phyloP scores from a whole-genome alignment of 257 asterid species.

The Anisodus acutangulus region DNA sequence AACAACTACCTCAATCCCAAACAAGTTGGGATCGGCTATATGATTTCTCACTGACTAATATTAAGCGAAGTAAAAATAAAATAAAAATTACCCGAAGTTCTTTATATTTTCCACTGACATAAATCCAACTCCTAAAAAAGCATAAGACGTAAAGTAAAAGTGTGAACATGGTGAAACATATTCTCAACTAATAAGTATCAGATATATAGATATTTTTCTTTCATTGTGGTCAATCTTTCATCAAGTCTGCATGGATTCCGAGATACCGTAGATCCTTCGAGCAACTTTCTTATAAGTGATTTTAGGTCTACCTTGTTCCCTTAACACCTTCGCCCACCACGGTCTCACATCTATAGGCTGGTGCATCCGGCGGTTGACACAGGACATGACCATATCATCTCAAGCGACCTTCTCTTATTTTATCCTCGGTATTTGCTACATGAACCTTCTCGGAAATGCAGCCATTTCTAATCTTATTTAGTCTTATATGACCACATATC shows the following conservation, averaged over 20 bases:
- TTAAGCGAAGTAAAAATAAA: neutral
- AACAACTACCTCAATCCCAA: constrained; percentile 18
- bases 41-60: neutral
- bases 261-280: neutral
- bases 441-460: neutral
- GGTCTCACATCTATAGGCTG: neutral
- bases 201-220: neutral
- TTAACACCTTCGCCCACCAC: neutral
- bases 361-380: neutral
- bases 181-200: neutral
- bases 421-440: neutral
- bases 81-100: neutral
- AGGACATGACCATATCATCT: neutral
- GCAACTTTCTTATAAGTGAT: neutral
- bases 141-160: neutral
- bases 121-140: neutral
- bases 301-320: neutral
- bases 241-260: neutral
- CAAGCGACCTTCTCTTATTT: neutral
- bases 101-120: neutral
- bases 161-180: neutral
- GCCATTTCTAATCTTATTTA: neutral
- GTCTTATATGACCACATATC: neutral
- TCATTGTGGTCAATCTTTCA: neutral
- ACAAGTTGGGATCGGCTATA: neutral